Base-by-base conservation (phyloP, 306 rosid species). In the Inga laurina region DNA sequence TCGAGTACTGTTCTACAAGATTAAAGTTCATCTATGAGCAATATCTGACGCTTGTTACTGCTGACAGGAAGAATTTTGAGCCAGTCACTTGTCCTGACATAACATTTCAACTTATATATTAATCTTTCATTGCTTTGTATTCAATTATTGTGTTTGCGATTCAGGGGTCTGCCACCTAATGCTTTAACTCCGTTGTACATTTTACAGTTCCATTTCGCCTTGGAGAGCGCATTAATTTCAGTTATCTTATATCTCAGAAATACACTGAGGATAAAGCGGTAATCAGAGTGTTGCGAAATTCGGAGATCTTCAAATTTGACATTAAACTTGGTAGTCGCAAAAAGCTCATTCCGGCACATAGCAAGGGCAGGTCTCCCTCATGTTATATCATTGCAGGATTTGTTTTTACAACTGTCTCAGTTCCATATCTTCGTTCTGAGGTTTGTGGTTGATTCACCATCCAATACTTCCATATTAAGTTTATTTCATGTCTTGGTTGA, bases 391-490 rank as follows among this genome's bases (percentile, higher is more conserved):
- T 97, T 83, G 99, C 95, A 39, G 99, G 98, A 86, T 91, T 97
- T 86, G 98, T 97, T 43, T 97, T 97, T 74, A 73, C 94, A 46
- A 74, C 92, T 44, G 95, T 97, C 21, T 97, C 98, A 9, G 97
- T 97, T 86, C 98, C 99, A 21, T 97, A 97, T 89, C 98, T 97
- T 74, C 97, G 98, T 8, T 97, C 99, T 12, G 97, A 97, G 99
- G 99, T 97, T 82, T 18, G 94, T 87, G 73, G 80, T 79, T 77
- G 70, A 74, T 81, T 83, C 32, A 72, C n/a, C 34, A 65, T 83
- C 54, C 41, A 41, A 34, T 22, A 37, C 69, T 74, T 84, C 51
- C 64, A 18, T 35, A 57, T 73, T 67, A 56, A 37, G 65, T 18
- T 52, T 78, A 30, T 57, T 81, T 19, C 15, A 39, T 81, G 72